These are phyloP conservation scores for Gyrodon lividus DNA, from an alignment of 768 basidiomycete species.

Conservation along the genomic window DNA sequence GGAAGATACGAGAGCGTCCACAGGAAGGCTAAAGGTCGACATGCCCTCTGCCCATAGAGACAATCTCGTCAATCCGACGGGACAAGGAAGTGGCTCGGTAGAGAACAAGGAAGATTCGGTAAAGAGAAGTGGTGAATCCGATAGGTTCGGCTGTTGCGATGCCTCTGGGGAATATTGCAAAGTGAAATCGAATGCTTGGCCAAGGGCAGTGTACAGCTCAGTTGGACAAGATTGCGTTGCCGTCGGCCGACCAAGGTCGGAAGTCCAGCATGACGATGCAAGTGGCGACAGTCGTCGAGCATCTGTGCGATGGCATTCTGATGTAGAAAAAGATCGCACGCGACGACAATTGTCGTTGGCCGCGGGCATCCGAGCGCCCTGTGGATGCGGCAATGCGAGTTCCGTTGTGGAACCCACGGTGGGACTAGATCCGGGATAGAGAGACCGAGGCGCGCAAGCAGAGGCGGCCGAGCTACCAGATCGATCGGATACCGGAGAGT, in stretches of 20 bases:
- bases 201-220: slow-evolving; percentile 23
- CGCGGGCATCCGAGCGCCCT: slow-evolving; percentile 20
- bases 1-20: slow-evolving; percentile 51
- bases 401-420: slow-evolving; percentile 22
- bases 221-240: slow-evolving; percentile 26
- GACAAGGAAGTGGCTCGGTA: slow-evolving; percentile 33
- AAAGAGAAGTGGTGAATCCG: slow-evolving; percentile 31
- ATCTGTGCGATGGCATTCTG: slow-evolving; percentile 28
- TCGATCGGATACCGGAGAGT: slow-evolving; percentile 32
- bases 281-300: slow-evolving; percentile 34
- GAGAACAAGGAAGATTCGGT: slow-evolving; percentile 28
- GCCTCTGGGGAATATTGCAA: slow-evolving; percentile 26
- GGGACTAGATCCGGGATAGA: slow-evolving; percentile 25
- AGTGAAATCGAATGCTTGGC: slow-evolving; percentile 15
- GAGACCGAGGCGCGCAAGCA: slow-evolving; percentile 24
- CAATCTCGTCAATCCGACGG: slow-evolving; percentile 37
- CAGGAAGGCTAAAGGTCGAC: slow-evolving; percentile 57
- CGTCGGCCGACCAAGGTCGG: slow-evolving; percentile 24
- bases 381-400: slow-evolving; percentile 23
- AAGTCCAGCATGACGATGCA: slow-evolving; percentile 28
- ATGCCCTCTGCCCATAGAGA: slow-evolving; percentile 68
- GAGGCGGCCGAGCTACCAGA: slow-evolving; percentile 31
- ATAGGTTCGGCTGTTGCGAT: slow-evolving; percentile 19
- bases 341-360: slow-evolving; percentile 30
- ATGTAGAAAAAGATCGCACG: slow-evolving; percentile 30